phyloP scores from a whole-genome alignment of 345 rosid species.

The Eucalyptus coolabah region DNA sequence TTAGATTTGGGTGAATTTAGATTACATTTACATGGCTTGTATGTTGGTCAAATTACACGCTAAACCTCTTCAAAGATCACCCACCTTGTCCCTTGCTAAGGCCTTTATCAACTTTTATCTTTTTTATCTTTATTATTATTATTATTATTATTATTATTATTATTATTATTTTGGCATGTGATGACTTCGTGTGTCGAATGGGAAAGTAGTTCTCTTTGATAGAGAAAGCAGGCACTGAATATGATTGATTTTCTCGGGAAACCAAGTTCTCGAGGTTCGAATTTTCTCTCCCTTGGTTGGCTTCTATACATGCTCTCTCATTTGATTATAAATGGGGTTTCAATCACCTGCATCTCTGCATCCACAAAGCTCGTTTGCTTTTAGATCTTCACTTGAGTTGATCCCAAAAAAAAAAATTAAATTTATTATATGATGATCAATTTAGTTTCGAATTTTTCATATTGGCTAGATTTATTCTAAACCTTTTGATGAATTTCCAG shows the following conservation, averaged over 20 bases:
- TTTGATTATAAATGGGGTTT: not conserved
- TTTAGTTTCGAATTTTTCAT: not conserved
- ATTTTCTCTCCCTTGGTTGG: not conserved
- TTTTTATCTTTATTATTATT: too few relatives aligned
- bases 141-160: too few relatives aligned
- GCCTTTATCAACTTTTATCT: too few relatives aligned
- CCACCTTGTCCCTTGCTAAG: not conserved
- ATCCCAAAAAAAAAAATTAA: too few relatives aligned
- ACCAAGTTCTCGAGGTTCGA: not conserved
- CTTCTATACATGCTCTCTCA: not conserved
- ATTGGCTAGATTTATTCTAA: not conserved
- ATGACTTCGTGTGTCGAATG: not conserved
- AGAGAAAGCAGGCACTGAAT: not conserved
- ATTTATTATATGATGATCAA: accelerated
- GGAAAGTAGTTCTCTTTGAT: not conserved
- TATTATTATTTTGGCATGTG: too few relatives aligned
- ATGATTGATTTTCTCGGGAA: not conserved
- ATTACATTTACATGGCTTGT: not conserved
- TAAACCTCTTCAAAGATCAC: not conserved
- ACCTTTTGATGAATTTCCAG: not conserved
- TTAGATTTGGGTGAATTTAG: not conserved
- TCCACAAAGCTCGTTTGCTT: not conserved
- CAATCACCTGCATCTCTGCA: not conserved
- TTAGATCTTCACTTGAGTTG: not conserved
- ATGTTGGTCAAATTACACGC: not conserved